Base-by-base conservation (phyloP, 2,329 filamentous ascomycete genomes). In the Xenosphaeropsis pyriputrescens region DNA sequence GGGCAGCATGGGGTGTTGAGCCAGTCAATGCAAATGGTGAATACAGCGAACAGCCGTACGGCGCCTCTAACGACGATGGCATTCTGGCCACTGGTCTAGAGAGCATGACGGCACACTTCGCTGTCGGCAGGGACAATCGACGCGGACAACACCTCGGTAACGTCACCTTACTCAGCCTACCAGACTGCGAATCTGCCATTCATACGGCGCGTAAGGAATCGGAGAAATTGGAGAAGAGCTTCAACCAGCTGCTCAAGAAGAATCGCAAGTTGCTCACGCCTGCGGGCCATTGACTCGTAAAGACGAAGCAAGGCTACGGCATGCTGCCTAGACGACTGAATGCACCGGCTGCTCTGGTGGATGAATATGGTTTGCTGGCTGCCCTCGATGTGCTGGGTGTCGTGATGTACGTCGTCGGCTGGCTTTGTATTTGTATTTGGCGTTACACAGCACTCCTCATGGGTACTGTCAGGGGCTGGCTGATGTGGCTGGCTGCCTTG, bases 151-250 rank as follows among this genome's bases (percentile, higher is more conserved):
- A 48, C 14, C 36, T 49, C 4, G 45, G 48, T 13, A 52, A 50
- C 38, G 49, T 55, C n/a, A 47, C 68, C 5, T 57, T 75, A 6
- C 70, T 80, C 64, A 72, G 62, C 35, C 63, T 79, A 2, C 68
- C 77, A 43, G 78, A 81, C 41, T 69, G 75, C 2, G 77, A 82
- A 57, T 60, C 58, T 39, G 69, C 69, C 34, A 49, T 64, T 16
- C 54, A 64, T 29, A 43, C 46, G 18, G 67, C 70, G 18, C 63
- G 66, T 36, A 72, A 68, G 51, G 75, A 80, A 53, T 69, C 70
- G 6, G 74, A 79, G 45, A 68, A 63, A 48, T 53, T 77, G 19
- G 75, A 79, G 57, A 78, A 75, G 61, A 69, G 61, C 33, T 55
- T 80, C 39, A 72, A 72, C 51, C 62, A 65, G 32, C 52, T 77